Percentiles rank a stretch among this genome's conserved stretches.
phyloP scores from a whole-genome alignment of 2,329 filamentous ascomycete genomes.

The Penicillium sp. region DNA sequence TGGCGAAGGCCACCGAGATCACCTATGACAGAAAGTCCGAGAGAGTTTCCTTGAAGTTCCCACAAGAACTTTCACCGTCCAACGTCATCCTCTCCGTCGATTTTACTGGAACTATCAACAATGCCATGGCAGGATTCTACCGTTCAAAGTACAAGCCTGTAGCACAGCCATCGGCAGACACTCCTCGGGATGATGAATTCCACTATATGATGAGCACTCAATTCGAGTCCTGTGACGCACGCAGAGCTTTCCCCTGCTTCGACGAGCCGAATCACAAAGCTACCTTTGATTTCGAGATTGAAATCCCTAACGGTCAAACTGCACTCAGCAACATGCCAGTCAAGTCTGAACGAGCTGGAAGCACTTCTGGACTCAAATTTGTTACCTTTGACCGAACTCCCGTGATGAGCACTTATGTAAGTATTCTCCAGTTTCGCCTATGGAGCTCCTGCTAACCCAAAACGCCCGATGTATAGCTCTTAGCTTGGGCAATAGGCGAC shows the following conservation, averaged over 20 bases:
- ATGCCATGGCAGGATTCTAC: conserved; percentile 89
- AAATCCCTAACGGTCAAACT: conserved; percentile 80
- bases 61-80: conserved; percentile 61
- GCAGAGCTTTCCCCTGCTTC: conserved; percentile 93
- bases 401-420: conserved; percentile 77
- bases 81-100: conserved; percentile 64
- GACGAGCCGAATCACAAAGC: conserved; percentile 97
- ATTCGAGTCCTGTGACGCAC: conserved; percentile 93
- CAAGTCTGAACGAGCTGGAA: conserved; percentile 63
- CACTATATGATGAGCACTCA: conserved; percentile 86
- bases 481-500: conserved; percentile 92
- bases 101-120: conserved; percentile 79
- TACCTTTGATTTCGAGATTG: conserved; percentile 88
- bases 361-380: conserved; percentile 56
- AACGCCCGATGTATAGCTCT: conserved; percentile 52
- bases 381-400: conserved; percentile 80
- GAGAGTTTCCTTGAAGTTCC: conserved; percentile 72
- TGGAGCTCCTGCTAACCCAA: conserved; percentile 1
- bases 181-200: conserved; percentile 63
- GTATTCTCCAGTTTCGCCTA: conserved; percentile 12
- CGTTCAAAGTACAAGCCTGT: conserved; percentile 86
- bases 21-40: conserved; percentile 78
- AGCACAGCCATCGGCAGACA: conserved; percentile 64
- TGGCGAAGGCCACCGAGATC: conserved; percentile 57
- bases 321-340: conserved; percentile 95